Base-by-base conservation (phyloP, 305 asterid species). In the Solanum aculeatissimum region DNA sequence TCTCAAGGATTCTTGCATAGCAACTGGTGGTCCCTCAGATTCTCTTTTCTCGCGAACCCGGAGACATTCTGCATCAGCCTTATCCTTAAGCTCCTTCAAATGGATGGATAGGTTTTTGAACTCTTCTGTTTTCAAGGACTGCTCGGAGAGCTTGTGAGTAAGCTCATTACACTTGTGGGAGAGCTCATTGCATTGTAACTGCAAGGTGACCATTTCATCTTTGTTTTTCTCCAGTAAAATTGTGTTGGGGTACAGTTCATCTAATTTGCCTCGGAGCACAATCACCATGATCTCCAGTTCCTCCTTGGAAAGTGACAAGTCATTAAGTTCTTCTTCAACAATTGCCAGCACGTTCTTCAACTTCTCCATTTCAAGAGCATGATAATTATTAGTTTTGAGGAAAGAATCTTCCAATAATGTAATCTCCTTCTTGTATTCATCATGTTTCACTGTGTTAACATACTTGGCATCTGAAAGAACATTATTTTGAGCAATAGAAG, bases 51-150 rank as follows among this genome's bases (percentile, higher is more conserved):
- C 98, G 9, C 88, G 87, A 85, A 88, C 90, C 79, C 62, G 86
- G 74, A 82, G 85, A 83, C 88, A 91, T 87, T 94, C 99, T 72
- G 95, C 94, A 70, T 94, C 98, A 7, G 97, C 99, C 89, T 86
- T 94, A 90, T 95, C 98, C 86, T 93, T 94, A 57, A 91, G 98
- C 88, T 92, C 99, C 92, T 92, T 93, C 91, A 94, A 90, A 90
- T 91, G 98, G 68, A 89, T 87, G 25, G 98, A 90, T 54, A 97
- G 88, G 85, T 94, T 93, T 88, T 90, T 95, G 68, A 92, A 96
- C 85, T 95, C 99, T 87, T 93, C 98, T 0, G 96, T 91, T 89
- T 90, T 93, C 91, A 91, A 32, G 84, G 89, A 85, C 92, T 97
- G 99, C 85, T 91, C 91, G n/a, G 97, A 91, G 69, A 97, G 95